These are phyloP conservation scores for Acidiella bohemica DNA, from an alignment of 495 filamentous ascomycete species.

Conservation along the genomic window DNA sequence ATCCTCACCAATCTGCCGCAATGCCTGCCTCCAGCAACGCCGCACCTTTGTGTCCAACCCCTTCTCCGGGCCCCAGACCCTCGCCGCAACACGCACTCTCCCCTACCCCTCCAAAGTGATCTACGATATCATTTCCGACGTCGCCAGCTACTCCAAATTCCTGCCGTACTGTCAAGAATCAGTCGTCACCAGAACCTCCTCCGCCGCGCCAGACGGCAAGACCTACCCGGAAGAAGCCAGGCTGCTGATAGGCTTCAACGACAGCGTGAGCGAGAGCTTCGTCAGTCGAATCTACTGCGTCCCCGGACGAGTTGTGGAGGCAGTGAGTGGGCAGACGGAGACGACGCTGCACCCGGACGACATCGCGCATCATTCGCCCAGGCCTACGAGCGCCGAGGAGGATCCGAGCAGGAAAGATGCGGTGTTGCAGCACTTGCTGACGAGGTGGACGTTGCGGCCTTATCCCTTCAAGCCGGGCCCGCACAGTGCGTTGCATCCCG, in stretches of 20 bases:
- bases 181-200: constrained; percentile 47
- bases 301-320: constrained; percentile 55
- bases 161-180: constrained; percentile 71
- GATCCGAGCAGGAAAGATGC: constrained; percentile 31
- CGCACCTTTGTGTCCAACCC: constrained; percentile 26
- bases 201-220: constrained; percentile 31
- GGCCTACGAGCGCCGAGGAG: constrained; percentile 14
- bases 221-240: constrained; percentile 60
- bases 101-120: constrained; percentile 57
- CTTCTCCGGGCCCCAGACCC: constrained; percentile 34
- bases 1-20: too few relatives aligned
- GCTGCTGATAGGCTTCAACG: constrained; percentile 73
- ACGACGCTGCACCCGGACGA: constrained; percentile 30
- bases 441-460: constrained; percentile 56
- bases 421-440: constrained; percentile 63
- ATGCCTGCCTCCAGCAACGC: constrained; percentile 13
- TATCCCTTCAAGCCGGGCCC: constrained; percentile 29
- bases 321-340: constrained; percentile 48
- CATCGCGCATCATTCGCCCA: constrained; percentile 27
- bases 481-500: constrained; percentile 19
- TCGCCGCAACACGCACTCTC: constrained; percentile 64
- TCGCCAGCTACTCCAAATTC: constrained; percentile 67
- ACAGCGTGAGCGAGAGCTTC: constrained; percentile 61
- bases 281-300: constrained; percentile 62
- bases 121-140: constrained; percentile 72